Base-by-base conservation (phyloP, 2,329 filamentous ascomycete species). In the Colletotrichum paranaense region DNA sequence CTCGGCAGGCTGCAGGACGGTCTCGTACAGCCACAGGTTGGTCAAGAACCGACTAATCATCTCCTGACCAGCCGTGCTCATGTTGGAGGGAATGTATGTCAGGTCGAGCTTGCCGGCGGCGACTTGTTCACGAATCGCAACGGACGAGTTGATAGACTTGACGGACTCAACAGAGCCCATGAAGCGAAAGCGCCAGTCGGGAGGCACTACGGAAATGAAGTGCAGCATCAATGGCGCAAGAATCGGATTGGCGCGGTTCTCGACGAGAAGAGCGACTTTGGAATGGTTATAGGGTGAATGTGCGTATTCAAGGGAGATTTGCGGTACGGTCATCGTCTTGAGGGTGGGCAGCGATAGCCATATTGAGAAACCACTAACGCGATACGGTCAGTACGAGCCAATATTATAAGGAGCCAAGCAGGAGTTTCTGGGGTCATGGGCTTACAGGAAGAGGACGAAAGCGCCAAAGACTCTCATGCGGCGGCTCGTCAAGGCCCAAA, bases 201-300 rank as follows among this genome's bases (percentile, higher is more conserved):
- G 84, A 2, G 87, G 87, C 1, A 88, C 85, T 24, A 90, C 87
- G 4, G 86, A 82, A 75, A 89, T 89, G 81, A 90, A 88, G 78
- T 90, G 88, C 28, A 90, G 82, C 79, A 89, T 81, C 52, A 89
- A 81, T 1, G 88, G 88, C 3, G 87, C 87, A 55, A 90, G 84
- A 74, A 86, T 81, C 3, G 87, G 83, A 46, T 84, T 82, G 1
- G 85, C 77, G 1, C 88, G 86, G 79, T 86, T 86, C 78, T 90
- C 88, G 73, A 91, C 85, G 24, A 91, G 82, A 12, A 91, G 84
- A 38, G 88, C 89, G 49, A 90, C 83, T 78, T 90, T 89, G 74
- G 83, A 85, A 62, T 82, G 81, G 77, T 89, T 88, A 80, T 82
- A 86, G 12, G 80, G 81, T 32, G 82, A 80, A 24, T 79, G 73